Evolutionary conservation across 169 alveolate genomes (phyloP), one percentile per base, ranked within the genome.

Genomic region (Plasmodium ovale): DNA sequence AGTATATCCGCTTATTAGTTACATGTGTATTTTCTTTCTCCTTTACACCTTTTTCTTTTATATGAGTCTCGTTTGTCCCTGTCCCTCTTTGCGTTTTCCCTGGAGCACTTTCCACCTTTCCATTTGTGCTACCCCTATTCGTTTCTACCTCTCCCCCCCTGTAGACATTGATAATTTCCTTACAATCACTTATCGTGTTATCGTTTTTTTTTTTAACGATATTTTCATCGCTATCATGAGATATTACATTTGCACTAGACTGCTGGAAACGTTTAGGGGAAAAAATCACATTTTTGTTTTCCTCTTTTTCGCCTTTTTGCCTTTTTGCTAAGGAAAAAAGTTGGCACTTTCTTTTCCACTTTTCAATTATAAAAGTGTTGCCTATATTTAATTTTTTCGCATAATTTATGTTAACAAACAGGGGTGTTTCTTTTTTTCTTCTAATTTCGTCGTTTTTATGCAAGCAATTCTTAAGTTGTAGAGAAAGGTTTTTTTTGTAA

Each of bases 341-440:
- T 6, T 21, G 35, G 19, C 14, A 35, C 2, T 64, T 64, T 5
- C 62, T 33, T 27, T 54, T 44, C 23, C 59, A 33, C 16, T 29
- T 49, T 7, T 64, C 68, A 31, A 77, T 5, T 47, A 47, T 62
- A 56, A 5, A 62, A 16, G 68, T 65, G 27, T 67, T 42, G 25
- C 10, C 19, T 3, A 21, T 37, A 19, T 59, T 44, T 54, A 62
- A 39, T 39, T 39, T 16, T 2, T 77, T 49, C 5, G 16, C 14
- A 77, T 49, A 59, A 54, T 31, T 77, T 42, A 14, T n/a, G 35
- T 77, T 49, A 23, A 77, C 74, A 62, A 77, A 77, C 2, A 68
- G 29, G 7, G 64, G 60, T 31, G 62, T 35, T 33, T 23, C 59
- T 27, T 25, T 35, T 72, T 33, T 35, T 62, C 65, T 77, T 9